Conservation (phyloP, 805 yeast species). For the Myxozyma neotropica region DNA sequence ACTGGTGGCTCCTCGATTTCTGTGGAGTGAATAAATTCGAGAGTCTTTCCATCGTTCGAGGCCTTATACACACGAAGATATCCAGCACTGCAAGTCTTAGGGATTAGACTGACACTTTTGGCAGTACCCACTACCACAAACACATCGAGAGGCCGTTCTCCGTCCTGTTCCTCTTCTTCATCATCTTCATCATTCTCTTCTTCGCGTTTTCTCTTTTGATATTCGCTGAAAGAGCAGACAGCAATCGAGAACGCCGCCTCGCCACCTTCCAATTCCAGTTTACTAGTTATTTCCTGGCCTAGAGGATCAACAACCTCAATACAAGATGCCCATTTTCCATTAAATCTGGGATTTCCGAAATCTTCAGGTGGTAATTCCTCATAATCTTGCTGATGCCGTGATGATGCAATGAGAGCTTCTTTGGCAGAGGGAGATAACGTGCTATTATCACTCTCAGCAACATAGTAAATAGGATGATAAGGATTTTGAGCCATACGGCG, state of each 20-base stretch:
- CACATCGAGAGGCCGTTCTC: conserved; percentile 18
- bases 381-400: conserved; percentile 37
- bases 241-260: conserved; percentile 51
- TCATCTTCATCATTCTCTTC: conserved; percentile 19
- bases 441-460: conserved; percentile 52
- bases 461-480: conserved; percentile 41
- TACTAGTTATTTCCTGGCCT: conserved; percentile 45
- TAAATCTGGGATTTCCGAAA: conserved; percentile 47
- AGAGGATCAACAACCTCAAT: conserved; percentile 49
- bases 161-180: conserved; percentile 20
- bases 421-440: conserved; percentile 35
- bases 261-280: conserved; percentile 49
- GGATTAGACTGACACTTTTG: conserved; percentile 37
- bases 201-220: conserved; percentile 6
- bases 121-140: conserved; percentile 40
- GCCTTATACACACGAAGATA: conserved; percentile 40
- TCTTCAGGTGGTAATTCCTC: conserved; percentile 47
- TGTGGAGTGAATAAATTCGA: conserved; percentile 64
- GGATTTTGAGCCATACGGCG: conserved; percentile 44
- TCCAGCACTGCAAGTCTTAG: conserved; percentile 35
- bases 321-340: conserved; percentile 54
- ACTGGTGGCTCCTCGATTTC: conserved; percentile 51
- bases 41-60: conserved; percentile 43
- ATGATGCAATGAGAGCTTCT: background rate
- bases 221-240: conserved; percentile 40